phyloP scores from a whole-genome alignment of 2,329 filamentous ascomycete genomes.

The Mycosphaerelloides madeirae region DNA sequence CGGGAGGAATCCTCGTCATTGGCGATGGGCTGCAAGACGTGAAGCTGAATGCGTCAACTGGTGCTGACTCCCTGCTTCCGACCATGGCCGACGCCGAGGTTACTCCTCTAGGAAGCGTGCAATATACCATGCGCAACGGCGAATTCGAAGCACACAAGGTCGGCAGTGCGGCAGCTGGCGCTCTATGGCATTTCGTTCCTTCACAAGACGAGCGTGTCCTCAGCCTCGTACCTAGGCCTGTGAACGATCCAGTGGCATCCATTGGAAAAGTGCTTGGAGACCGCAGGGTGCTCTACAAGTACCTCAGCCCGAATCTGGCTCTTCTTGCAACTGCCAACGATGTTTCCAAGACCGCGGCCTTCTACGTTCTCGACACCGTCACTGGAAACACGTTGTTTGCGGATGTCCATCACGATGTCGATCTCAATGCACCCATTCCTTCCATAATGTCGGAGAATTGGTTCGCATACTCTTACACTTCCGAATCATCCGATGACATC shows the following conservation, averaged over 20 bases:
- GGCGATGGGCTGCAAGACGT: constrained; percentile 51
- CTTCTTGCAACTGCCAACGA: constrained; percentile 67
- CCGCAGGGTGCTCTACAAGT: constrained; percentile 93
- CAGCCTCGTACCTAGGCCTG: constrained; percentile 61
- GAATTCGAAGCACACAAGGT: constrained; percentile 25
- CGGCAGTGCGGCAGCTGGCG: constrained; percentile 9
- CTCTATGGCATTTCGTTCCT: constrained; percentile 68
- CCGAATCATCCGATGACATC: constrained; percentile 47
- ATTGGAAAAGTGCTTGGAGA: constrained; percentile 92
- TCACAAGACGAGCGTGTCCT: constrained; percentile 63
- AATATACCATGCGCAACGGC: constrained; percentile 25
- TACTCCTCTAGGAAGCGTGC: constrained; percentile 10
- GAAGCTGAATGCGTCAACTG: constrained; percentile 30
- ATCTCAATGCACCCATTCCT: constrained; percentile 66
- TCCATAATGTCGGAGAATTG: constrained; percentile 89
- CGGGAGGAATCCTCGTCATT: constrained; percentile 38
- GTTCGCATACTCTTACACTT: constrained; percentile 76
- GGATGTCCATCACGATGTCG: constrained; percentile 66
- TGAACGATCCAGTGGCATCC: constrained; percentile 84
- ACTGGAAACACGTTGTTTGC: constrained; percentile 77
- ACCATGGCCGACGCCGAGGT: constrained; percentile 7
- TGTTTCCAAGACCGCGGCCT: constrained; percentile 54
- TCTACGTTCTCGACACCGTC: constrained; percentile 80
- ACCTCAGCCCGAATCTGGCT: constrained; percentile 80
- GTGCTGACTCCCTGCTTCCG: constrained; percentile 17